These are phyloP conservation scores for Phytopythium ostracodes DNA, from an alignment of 352 stramenopile species.

Conservation along the genomic window DNA sequence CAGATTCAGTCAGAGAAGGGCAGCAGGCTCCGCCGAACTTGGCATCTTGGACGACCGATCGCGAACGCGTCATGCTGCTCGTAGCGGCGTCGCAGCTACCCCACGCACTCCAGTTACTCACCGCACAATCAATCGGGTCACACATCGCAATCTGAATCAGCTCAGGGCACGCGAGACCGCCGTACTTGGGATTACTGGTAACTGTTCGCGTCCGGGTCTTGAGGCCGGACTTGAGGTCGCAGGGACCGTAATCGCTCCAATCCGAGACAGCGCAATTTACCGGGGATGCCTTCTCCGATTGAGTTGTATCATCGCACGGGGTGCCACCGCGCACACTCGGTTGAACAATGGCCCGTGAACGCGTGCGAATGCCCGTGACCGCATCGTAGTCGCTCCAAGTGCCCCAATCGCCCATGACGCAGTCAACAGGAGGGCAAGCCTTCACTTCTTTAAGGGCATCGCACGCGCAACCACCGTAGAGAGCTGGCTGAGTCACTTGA, in stretches of 20 bases:
- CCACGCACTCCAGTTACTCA: slow-evolving; percentile 40
- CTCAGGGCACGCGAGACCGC: slow-evolving; percentile 32
- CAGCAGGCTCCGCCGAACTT: slow-evolving; percentile 32
- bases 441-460: slow-evolving; percentile 17
- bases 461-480: slow-evolving; percentile 39
- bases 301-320: slow-evolving; percentile 24
- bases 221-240: slow-evolving; percentile 22
- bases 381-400: slow-evolving; percentile 39
- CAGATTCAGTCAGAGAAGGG: slow-evolving; percentile 18
- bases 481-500: slow-evolving; percentile 18
- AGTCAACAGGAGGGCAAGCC: slow-evolving; percentile 41
- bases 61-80: slow-evolving; percentile 30
- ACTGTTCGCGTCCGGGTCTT: slow-evolving; percentile 35
- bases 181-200: slow-evolving; percentile 31
- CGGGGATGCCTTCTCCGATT: slow-evolving; percentile 29
- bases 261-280: slow-evolving; percentile 46
- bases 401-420: slow-evolving; percentile 31
- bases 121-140: slow-evolving; percentile 49
- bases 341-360: slow-evolving; percentile 24
- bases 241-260: slow-evolving; percentile 44
- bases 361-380: slow-evolving; percentile 26
- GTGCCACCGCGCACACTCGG: slow-evolving; percentile 33
- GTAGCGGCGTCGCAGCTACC: slow-evolving; percentile 24
- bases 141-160: slow-evolving; percentile 34
- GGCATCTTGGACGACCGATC: slow-evolving; percentile 26